Base-by-base conservation (phyloP, 2,329 filamentous ascomycete genomes). In the Aaosphaeria arxii region DNA sequence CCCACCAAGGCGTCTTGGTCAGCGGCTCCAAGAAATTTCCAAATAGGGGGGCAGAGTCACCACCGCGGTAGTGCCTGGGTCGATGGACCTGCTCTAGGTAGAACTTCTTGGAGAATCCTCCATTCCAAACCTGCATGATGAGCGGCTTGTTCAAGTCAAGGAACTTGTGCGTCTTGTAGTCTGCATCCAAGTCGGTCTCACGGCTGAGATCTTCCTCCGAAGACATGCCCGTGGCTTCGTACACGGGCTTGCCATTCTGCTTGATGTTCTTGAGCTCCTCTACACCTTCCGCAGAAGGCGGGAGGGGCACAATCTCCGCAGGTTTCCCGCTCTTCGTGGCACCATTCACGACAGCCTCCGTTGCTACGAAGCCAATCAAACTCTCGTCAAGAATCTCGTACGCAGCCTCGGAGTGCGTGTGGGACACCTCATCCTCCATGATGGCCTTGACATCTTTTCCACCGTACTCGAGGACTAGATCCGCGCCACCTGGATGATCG, bases 11-110 rank as follows among this genome's bases (percentile, higher is more conserved):
- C 2, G 94, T 99, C 78, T 91, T 88, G 70, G 86, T 91, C 50
- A 99, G 75, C n/a, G 94, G 94, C 74, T 99, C 94, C n/a, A 99
- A 77, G 70, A 99, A 95, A 74, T 99, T 97, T 51, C 94, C 94
- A 72, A 99, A 99, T 28, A 99, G 74, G 17, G 94, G 94, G 35
- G 94, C 94, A 5, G 91, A 96, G 53, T 85, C 84, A 49, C 94
- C 94, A 56, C 92, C 92, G 68, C 86, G 95, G 79, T 97, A 99
- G 71, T 99, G 92, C 50, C 94, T 85, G 13, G 94, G 94, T 40
- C 94, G 86, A 69, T 99, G 94, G 45, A 99, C 89, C 71, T 99
- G 94, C 59, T 96, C 86, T 28, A 99, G 81, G 66, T 99, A 99
- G 67, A 99, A 99, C n/a, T 89, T 84, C 71, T 96, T 99, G 69